phyloP scores from a whole-genome alignment of 1,139 yeast genomes.

The Nadsonia commutata region DNA sequence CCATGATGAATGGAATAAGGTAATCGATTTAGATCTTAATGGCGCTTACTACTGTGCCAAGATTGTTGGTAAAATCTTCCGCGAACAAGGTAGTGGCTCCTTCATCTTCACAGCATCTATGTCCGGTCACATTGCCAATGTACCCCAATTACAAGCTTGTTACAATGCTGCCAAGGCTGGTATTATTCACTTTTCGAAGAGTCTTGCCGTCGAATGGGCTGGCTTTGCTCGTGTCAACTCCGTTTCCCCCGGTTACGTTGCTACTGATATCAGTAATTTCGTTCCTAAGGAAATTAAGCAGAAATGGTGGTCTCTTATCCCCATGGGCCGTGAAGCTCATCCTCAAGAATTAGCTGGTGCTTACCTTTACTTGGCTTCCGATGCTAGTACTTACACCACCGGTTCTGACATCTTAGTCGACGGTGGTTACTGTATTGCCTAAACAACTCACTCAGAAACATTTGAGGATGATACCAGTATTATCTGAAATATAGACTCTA shows the following conservation, averaged over 20 bases:
- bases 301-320: conserved; percentile 58
- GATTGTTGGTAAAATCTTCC: conserved; percentile 55
- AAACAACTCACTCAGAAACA: too few relatives aligned
- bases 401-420: conserved; percentile 74
- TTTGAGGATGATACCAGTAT: too few relatives aligned
- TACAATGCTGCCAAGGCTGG: conserved; percentile 91
- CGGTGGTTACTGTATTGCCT: conserved; percentile 51
- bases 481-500: not conserved
- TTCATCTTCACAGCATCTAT: conserved; percentile 77
- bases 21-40: conserved; percentile 56
- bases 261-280: conserved; percentile 53
- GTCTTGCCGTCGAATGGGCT: conserved; percentile 85
- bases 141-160: conserved; percentile 79
- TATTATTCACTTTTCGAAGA: conserved; percentile 59
- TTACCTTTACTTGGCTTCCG: conserved; percentile 72
- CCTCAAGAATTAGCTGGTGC: conserved; percentile 79
- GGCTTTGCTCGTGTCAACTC: conserved; percentile 78
- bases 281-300: conserved; percentile 38
- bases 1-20: conserved; percentile 48
- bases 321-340: conserved; percentile 71
- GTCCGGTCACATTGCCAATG: conserved; percentile 81
- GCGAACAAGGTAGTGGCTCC: conserved; percentile 57
- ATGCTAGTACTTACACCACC: conserved; percentile 74
- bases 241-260: conserved; percentile 77
- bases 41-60: conserved; percentile 70